Base-by-base conservation (phyloP, 306 rosid species). In the Biancaea sappan region DNA sequence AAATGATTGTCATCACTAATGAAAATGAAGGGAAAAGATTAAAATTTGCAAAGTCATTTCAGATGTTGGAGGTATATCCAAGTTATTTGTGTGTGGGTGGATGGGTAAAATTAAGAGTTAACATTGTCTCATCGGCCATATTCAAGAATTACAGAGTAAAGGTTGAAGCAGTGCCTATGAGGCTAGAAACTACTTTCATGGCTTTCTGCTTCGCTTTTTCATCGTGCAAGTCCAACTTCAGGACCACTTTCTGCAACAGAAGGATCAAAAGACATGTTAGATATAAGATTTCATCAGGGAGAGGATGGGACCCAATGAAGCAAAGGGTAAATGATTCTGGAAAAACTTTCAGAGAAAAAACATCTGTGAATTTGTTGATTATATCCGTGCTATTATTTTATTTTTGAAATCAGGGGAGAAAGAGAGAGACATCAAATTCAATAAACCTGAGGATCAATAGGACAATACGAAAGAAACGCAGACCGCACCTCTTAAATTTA, bases 171-270 rank as follows among this genome's bases (percentile, higher is more conserved):
- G n/a, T 82, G 85, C 92, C 95, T 72, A 73, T 0, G 16, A 89
- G 83, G 50, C 46, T 0, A 18, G 90, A 83, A 44, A 89, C 90
- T 43, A 72, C 41, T 77, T 82, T 87, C 75, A 89, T 31, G 57
- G 92, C 95, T 81, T 85, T 89, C 61, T 77, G 83, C 80, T 89
- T 89, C 13, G 73, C 86, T 61, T 58, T 89, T 57, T 83, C 90
- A 76, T 85, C 90, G 29, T 85, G 87, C 51, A 89, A 66, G 47
- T 81, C 77, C 66, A 87, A 25, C 71, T 89, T 89, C 76, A 89
- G n/a, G 19, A 89, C 85, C 53, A 89, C 82, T 66, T 87, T 87
- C 90, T 87, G 88, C 77, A 78, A 50, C 34, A 35, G 68, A 74
- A 21, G 44, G 26, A 34, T 22, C 32, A 31, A 4, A 56, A 43